phyloP scores from a whole-genome alignment of 2,329 filamentous ascomycete species.

The Emergomyces pasteurianus region DNA sequence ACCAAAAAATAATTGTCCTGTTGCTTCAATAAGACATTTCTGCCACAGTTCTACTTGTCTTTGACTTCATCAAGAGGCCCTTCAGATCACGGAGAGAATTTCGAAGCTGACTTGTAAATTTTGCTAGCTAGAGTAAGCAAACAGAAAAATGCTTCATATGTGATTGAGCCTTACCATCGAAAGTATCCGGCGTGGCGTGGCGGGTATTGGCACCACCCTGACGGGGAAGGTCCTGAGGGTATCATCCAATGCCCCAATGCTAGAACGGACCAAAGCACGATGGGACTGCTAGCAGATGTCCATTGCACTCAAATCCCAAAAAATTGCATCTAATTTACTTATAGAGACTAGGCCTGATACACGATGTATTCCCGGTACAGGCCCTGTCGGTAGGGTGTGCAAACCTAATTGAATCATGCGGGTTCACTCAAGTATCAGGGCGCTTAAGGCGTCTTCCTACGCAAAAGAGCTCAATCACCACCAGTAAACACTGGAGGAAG shows the following conservation, averaged over 20 bases:
- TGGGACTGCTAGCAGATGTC: too few species aligned
- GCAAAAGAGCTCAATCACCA: too few species aligned
- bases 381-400: conserved; percentile 15
- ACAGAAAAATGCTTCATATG: background rate
- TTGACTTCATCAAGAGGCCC: background rate
- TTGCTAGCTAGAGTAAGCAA: background rate
- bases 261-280: too few species aligned
- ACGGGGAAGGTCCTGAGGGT: background rate
- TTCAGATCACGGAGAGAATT: background rate
- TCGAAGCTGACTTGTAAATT: background rate
- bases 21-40: background rate
- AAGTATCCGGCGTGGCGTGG: background rate
- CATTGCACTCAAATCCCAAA: too few species aligned
- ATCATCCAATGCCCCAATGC: too few species aligned
- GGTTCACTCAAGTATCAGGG: conserved; percentile 8
- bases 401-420: conserved; percentile 4
- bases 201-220: background rate
- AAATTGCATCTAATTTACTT: too few species aligned
- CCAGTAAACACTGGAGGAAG: too few species aligned
- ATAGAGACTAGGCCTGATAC: too few species aligned
- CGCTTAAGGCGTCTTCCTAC: conserved; percentile 13
- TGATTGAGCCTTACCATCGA: background rate
- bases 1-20: background rate
- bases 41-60: background rate
- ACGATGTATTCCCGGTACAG: conserved; percentile 6